Base-by-base conservation (phyloP, 805 yeast species). In the Candida namnaoensis region DNA sequence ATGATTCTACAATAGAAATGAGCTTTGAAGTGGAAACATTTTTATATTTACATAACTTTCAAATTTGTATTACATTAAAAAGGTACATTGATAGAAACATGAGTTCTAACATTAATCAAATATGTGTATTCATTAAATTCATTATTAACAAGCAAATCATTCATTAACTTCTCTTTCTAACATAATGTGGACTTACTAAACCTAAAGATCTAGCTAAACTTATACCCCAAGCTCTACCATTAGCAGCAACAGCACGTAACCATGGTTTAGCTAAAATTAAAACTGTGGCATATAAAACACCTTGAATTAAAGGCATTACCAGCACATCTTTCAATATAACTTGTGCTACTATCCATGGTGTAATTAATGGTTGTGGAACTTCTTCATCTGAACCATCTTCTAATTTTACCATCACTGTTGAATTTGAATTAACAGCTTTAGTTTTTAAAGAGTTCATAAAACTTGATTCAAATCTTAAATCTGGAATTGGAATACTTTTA, bases 391-490 rank as follows among this genome's bases (percentile, higher is more conserved):
- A 30, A 11, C 33, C 33, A 30, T 30, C 33, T 8, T 30, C 11
- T 12, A 30, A 30, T 6, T 30, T 30, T 7, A 12, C n/a, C 33
- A 30, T 30, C 6, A 11, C n/a, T 11, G n/a, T 30, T 11, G 33
- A 30, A 30, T 30, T 30, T 30, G 33, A 14, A 3, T 5, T 6
- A 10, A 15, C 38, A 5, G 43, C 40, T 14, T 35, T 42, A 8
- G 30, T 3, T 7, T 39, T 27, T 12, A 68, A 46, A 1, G 73
- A 64, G 32, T 66, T 61, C 47, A 66, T 56, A 54, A 82, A 82
- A 3, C 83, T 64, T 42, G 78, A 72, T 51, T 80, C 86, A 50
- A 80, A 82, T 37, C 91, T 65, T 24, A 82, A 60, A 50, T 83
- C 91, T 1, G 90, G 90, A 3, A 56, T 44, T 24, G 51, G 51